A percentile compares a stretch with the other conserved stretches of the same genome.
These are phyloP conservation scores for Phytopythium delawarense DNA, from an alignment of 352 stramenopile species.

Conservation along the genomic window DNA sequence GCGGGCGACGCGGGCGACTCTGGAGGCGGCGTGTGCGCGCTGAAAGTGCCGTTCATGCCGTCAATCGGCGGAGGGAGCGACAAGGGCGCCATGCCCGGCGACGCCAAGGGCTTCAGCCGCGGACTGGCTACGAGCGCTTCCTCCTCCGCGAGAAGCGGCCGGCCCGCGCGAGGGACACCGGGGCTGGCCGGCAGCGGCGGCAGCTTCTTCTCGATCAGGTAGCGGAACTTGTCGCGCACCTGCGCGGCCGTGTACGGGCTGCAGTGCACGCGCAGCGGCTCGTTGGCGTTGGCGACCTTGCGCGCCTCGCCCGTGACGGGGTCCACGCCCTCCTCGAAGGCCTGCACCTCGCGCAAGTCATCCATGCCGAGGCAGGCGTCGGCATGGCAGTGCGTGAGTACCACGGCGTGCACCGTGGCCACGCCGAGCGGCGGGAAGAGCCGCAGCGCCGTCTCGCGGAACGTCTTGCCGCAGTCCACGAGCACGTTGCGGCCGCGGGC, in stretches of 20 bases:
- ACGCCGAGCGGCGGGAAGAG: slow-evolving; percentile 55
- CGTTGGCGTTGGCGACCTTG: slow-evolving; percentile 39
- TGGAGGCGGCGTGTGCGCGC: neutral
- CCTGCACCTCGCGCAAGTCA: slow-evolving; percentile 80
- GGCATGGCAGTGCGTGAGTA: slow-evolving; percentile 85
- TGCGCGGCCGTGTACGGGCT: slow-evolving; percentile 45
- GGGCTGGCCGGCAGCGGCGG: slow-evolving; percentile 8
- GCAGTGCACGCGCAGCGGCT: slow-evolving; percentile 64
- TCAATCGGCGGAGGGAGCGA: neutral
- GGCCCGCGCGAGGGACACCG: slow-evolving; percentile 1
- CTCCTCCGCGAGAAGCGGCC: neutral
- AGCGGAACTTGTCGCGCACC: slow-evolving; percentile 71
- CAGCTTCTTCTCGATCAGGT: slow-evolving; percentile 55
- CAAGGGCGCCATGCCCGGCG: neutral
- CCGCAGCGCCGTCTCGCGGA: slow-evolving; percentile 69
- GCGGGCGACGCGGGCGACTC: slow-evolving; percentile 13
- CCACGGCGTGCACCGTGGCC: slow-evolving; percentile 52
- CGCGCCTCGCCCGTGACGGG: slow-evolving; percentile 50
- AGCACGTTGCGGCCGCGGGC: slow-evolving; percentile 48
- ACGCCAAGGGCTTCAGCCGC: neutral
- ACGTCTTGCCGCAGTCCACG: slow-evolving; percentile 89
- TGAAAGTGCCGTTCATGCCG: neutral
- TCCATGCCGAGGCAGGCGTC: slow-evolving; percentile 83
- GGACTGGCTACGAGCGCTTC: neutral
- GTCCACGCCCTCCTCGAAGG: slow-evolving; percentile 45